These are phyloP conservation scores for Globisporangium acanthophoron DNA, from an alignment of 352 stramenopile genomes.

Conservation along the genomic window DNA sequence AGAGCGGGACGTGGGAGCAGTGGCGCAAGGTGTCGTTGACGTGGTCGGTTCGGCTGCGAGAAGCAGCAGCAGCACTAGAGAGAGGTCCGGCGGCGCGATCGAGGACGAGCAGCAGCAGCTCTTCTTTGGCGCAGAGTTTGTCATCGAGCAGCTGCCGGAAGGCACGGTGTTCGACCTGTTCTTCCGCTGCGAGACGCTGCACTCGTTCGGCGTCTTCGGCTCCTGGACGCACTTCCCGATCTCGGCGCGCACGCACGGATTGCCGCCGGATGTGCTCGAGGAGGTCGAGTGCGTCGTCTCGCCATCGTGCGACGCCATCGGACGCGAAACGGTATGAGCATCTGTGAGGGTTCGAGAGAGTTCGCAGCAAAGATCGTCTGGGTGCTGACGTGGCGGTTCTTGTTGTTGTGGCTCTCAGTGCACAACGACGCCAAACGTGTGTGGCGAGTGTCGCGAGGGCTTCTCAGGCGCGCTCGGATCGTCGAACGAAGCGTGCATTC, in stretches of 20 bases:
- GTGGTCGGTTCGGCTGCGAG: background rate
- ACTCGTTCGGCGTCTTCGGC: slow-evolving; percentile 62
- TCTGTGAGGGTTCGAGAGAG: no score
- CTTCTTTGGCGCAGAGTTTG: slow-evolving; percentile 18
- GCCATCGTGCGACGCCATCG: slow-evolving; percentile 40
- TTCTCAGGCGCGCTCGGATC: slow-evolving; percentile 27
- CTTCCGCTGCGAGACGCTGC: slow-evolving; percentile 67
- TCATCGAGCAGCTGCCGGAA: slow-evolving; percentile 43
- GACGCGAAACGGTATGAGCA: slow-evolving; percentile 38
- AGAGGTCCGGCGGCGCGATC: background rate
- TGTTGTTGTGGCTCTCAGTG: slow-evolving; percentile 24
- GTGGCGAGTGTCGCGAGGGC: slow-evolving; percentile 63
- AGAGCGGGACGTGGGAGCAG: slow-evolving; percentile 6
- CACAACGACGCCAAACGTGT: slow-evolving; percentile 42
- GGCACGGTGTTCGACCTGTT: slow-evolving; percentile 69
- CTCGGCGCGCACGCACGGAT: slow-evolving; percentile 49
- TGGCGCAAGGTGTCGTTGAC: slow-evolving; percentile 15
- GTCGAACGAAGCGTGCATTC: slow-evolving; percentile 35
- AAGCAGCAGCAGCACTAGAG: background rate
- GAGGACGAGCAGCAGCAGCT: background rate
- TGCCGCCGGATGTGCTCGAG: slow-evolving; percentile 63
- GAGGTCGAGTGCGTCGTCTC: slow-evolving; percentile 42
- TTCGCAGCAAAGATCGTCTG: no score
- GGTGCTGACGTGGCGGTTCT: background rate
- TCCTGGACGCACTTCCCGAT: slow-evolving; percentile 43